Conservation (phyloP, 1,139 yeast genomes). For the Nakaseomyces bracarensis region DNA sequence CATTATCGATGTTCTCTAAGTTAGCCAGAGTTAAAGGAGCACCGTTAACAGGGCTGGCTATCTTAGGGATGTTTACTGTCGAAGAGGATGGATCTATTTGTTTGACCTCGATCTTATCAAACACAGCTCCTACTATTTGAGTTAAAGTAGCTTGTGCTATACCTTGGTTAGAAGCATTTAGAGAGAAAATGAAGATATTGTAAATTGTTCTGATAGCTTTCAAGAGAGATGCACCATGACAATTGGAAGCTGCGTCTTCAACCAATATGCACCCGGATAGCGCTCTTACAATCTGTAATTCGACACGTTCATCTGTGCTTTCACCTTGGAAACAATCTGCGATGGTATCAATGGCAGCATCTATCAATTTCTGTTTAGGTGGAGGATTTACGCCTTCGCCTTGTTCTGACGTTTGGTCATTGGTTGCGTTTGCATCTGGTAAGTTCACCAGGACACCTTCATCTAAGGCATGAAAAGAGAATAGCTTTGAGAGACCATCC, state of each 20-base stretch:
- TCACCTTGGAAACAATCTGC: conserved; percentile 86
- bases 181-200: conserved; percentile 79
- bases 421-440: conserved; percentile 34
- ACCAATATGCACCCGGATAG: conserved; percentile 78
- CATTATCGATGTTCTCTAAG: conserved; percentile 49
- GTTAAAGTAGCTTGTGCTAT: conserved; percentile 93
- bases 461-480: conserved; percentile 53
- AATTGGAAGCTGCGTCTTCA: conserved; percentile 54
- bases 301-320: conserved; percentile 81
- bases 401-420: conserved; percentile 21
- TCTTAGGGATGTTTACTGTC: conserved; percentile 6
- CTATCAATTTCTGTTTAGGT: conserved; percentile 55
- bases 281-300: conserved; percentile 87
- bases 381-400: conserved; percentile 40
- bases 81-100: conserved; percentile 9
- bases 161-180: conserved; percentile 76
- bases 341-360: conserved; percentile 78
- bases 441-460: conserved; percentile 41
- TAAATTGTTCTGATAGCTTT: conserved; percentile 91
- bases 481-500: conserved; percentile 59
- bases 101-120: conserved; percentile 52
- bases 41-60: conserved; percentile 4
- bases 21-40: conserved; percentile 45
- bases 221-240: conserved; percentile 82
- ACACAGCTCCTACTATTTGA: conserved; percentile 80